Percentiles rank a stretch among this genome's conserved stretches.
Conservation (phyloP, 371 early-diverging fungal genomes). For the Haplosporangium sp. region DNA sequence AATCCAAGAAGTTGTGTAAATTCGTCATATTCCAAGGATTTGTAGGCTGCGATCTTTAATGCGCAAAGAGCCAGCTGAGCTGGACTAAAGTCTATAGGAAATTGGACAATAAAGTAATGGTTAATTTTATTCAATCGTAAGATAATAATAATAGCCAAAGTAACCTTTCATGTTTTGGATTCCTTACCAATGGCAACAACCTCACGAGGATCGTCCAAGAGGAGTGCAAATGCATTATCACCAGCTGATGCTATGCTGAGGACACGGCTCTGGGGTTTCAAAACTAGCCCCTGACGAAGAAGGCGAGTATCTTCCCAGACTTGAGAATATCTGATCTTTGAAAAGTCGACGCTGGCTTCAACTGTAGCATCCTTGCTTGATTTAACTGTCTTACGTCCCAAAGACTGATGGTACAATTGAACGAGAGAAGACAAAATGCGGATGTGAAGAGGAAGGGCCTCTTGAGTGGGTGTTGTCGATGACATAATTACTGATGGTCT, state of each 20-base stretch:
- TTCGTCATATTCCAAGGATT: slow-evolving; percentile 42
- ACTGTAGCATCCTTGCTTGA: slow-evolving; percentile 45
- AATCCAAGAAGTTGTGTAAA: slow-evolving; percentile 54
- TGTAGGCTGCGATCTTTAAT: slow-evolving; percentile 54
- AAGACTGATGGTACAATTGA: slow-evolving; percentile 43
- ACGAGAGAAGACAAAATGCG: slow-evolving; percentile 39
- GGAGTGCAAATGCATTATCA: slow-evolving; percentile 51
- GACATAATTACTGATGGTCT: slow-evolving; percentile 11
- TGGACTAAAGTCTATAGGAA: slow-evolving; percentile 44
- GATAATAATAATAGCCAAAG: too few species aligned
- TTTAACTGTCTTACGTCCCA: slow-evolving; percentile 50
- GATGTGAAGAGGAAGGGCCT: slow-evolving; percentile 48
- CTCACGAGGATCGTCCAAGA: slow-evolving; percentile 48
- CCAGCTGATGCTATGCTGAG: slow-evolving; percentile 56
- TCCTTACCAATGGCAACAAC: slow-evolving; percentile 52
- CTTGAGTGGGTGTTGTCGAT: slow-evolving; percentile 5
- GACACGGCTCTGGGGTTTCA: slow-evolving; percentile 54
- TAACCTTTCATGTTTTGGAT: neutral
- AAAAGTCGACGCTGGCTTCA: slow-evolving; percentile 52
- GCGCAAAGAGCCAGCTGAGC: slow-evolving; percentile 54
- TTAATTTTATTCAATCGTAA: neutral
- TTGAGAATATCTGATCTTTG: slow-evolving; percentile 55
- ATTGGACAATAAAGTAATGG: neutral
- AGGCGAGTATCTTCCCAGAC: slow-evolving; percentile 57
- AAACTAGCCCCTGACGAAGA: slow-evolving; percentile 47